A percentile compares a stretch with the other conserved stretches of the same genome.
These are phyloP conservation scores for Ramularia endophylla DNA, from an alignment of 2,329 filamentous ascomycete species.

Conservation along the genomic window DNA sequence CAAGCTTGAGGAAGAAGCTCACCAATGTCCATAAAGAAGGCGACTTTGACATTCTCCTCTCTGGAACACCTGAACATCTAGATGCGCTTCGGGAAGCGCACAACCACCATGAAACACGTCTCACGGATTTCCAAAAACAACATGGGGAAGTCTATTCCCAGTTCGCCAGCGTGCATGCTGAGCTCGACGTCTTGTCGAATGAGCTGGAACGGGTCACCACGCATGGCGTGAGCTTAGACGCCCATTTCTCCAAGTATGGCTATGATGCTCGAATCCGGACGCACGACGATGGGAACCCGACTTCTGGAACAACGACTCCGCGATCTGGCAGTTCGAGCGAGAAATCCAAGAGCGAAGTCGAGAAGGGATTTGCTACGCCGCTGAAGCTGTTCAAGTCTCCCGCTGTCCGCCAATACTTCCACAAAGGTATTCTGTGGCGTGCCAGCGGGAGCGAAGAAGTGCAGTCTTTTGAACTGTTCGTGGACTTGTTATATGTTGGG, in stretches of 20 bases:
- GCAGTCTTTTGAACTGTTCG: slow-evolving; percentile 58
- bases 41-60: slow-evolving; percentile 52
- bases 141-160: slow-evolving; percentile 50
- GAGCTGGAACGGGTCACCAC: slow-evolving; percentile 52
- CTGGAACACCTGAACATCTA: slow-evolving; percentile 49
- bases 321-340: slow-evolving; percentile 7
- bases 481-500: slow-evolving; percentile 58
- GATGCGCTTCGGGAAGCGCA: slow-evolving; percentile 48
- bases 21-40: slow-evolving; percentile 32
- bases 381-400: slow-evolving; percentile 56
- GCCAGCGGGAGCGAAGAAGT: slow-evolving; percentile 55
- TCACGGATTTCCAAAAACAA: slow-evolving; percentile 42
- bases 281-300: slow-evolving; percentile 24
- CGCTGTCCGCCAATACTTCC: slow-evolving; percentile 59
- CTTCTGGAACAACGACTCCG: slow-evolving; percentile 18
- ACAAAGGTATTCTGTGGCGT: slow-evolving; percentile 59
- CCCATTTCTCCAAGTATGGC: slow-evolving; percentile 59
- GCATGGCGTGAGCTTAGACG: slow-evolving; percentile 51
- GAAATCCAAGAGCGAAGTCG: slow-evolving; percentile 8
- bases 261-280: slow-evolving; percentile 51
- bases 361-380: slow-evolving; percentile 25
- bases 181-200: slow-evolving; percentile 47
- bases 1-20: slow-evolving; percentile 43
- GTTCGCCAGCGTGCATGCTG: slow-evolving; percentile 50
- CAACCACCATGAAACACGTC: slow-evolving; percentile 47